Base-by-base conservation (phyloP, 306 rosid species). In the Fragaria vesca region DNA sequence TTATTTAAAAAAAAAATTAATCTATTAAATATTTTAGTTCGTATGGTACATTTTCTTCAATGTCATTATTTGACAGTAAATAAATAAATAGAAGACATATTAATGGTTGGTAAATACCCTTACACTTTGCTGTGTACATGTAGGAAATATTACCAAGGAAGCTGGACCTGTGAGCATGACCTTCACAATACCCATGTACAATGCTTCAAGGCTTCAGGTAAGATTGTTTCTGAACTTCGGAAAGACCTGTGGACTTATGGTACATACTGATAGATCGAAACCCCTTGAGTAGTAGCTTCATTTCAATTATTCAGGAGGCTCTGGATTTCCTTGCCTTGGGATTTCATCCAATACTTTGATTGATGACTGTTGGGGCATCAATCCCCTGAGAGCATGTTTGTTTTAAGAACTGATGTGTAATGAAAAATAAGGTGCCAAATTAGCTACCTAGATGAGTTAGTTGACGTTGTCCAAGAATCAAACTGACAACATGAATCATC, bases 121-220 rank as follows among this genome's bases (percentile, higher is more conserved):
- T 30, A 17, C 48, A 38, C 69, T 28, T 34, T 42, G 8, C 43
- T 42, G 13, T 72, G 58, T 26, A 79, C 54, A 12, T 73, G 71
- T 86, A 93, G 99, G 97, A 85, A 95, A 91, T 80, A 86, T 95
- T 74, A 80, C 87, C 84, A 95, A 93, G 89, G 99, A 95, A 84
- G 95, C 96, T 40, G 99, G 97, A 75, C 97, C 97, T 77, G 83
- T 91, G 76, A 96, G 98, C 89, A 93, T 96, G 99, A 91, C 91
- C 72, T 96, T 93, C 86, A 86, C 91, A 40, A 88, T 96, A 73
- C 98, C 98, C n/a, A 93, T 96, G 97, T 85, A 87, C 82, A 96
- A 86, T 77, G 85, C 88, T 87, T 96, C 97, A 58, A 90, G 87
- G 88, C 93, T 91, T 76, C 93, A 89, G 96, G 96, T 89, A 82